A percentile compares a stretch with the other conserved stretches of the same genome.
Conservation (phyloP, 169 alveolate genomes). For the Theileria equi region DNA sequence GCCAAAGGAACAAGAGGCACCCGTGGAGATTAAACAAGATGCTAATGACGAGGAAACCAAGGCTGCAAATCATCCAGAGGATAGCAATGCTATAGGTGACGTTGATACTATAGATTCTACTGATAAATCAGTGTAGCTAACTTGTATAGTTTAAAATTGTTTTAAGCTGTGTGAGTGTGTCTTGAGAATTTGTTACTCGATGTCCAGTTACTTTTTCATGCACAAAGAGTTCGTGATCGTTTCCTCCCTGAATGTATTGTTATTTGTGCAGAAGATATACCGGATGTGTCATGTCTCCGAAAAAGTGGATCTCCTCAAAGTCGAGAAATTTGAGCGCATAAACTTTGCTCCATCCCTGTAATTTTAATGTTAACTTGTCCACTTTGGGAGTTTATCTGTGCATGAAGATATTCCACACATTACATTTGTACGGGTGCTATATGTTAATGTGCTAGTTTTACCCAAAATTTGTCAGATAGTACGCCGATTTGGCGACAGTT, state of each 20-base stretch:
- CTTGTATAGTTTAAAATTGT: not conserved
- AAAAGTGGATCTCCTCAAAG: slow-evolving; percentile 26
- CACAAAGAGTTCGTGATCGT: slow-evolving; percentile 89
- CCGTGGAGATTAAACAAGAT: not conserved
- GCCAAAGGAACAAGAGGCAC: not conserved
- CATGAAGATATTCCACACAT: too few relatives aligned
- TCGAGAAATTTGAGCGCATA: slow-evolving; percentile 62
- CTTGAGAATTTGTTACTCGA: slow-evolving; percentile 83
- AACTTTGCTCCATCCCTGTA: slow-evolving; percentile 87
- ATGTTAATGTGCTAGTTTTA: too few relatives aligned
- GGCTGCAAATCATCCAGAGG: too few relatives aligned
- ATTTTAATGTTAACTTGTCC: too few relatives aligned
- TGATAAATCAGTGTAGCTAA: not conserved
- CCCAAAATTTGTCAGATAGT: too few relatives aligned
- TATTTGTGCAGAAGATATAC: not conserved
- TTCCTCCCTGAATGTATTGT: slow-evolving; percentile 86
- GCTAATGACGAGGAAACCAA: not conserved
- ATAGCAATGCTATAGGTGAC: too few relatives aligned
- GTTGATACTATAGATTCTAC: too few relatives aligned
- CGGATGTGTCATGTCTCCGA: slow-evolving; percentile 46
- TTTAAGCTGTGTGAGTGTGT: slow-evolving; percentile 75
- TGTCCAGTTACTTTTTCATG: slow-evolving; percentile 90
- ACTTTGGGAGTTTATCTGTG: too few relatives aligned
- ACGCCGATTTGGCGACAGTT: not conserved
- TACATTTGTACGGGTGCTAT: too few relatives aligned